Conservation (phyloP, 495 filamentous ascomycete species). For the Penicillium ochrochloron region DNA sequence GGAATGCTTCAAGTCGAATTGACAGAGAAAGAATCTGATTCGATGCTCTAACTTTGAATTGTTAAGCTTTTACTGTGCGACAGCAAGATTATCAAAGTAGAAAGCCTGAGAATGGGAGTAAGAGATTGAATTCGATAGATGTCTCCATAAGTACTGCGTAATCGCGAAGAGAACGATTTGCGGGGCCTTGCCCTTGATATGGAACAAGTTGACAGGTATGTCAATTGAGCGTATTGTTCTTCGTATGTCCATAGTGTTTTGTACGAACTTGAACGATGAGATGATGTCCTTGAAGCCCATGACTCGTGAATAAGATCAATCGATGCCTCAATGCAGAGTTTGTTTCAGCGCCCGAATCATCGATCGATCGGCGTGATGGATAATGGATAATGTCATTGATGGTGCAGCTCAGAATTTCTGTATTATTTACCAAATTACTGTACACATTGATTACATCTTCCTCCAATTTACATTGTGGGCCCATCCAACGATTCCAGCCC, state of each 20-base stretch:
- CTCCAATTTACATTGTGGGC: slow-evolving; percentile 17
- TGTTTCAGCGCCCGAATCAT: neutral
- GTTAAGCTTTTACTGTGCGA: neutral
- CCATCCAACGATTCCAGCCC: neutral
- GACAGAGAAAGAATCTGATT: neutral
- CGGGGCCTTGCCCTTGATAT: no score
- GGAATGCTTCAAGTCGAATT: neutral
- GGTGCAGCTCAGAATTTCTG: neutral
- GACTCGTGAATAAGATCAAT: neutral
- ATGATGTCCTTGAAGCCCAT: neutral
- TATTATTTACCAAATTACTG: neutral
- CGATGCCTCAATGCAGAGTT: neutral
- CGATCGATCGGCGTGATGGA: slow-evolving; percentile 8
- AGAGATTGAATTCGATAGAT: no score
- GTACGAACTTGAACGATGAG: neutral
- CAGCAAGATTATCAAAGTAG: neutral
- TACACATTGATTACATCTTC: neutral
- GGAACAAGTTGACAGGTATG: neutral
- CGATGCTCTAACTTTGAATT: neutral
- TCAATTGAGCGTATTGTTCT: neutral
- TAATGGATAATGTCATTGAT: slow-evolving; percentile 2
- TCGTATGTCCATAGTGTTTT: neutral
- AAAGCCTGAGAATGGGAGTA: no score
- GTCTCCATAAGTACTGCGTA: no score
- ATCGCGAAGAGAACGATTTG: no score